A percentile compares a stretch with the other conserved stretches of the same genome.
These are phyloP conservation scores for Syncephalastrum sp. DNA, from an alignment of 371 early-diverging fungal genomes.

Conservation along the genomic window DNA sequence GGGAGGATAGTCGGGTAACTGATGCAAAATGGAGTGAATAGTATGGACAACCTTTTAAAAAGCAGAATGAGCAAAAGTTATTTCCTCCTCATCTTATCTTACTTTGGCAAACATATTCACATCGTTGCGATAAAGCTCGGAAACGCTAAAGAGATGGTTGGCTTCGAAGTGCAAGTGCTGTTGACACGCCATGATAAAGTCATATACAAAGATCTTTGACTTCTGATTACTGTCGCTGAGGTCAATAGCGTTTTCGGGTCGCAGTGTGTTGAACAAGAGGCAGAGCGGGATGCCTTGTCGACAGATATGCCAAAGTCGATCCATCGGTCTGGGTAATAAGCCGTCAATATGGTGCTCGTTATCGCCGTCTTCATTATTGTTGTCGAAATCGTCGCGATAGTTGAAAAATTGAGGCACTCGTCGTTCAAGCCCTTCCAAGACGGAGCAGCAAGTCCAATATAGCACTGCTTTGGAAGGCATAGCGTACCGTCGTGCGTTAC, in stretches of 20 bases:
- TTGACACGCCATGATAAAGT: conserved; percentile 72
- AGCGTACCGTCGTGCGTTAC: conserved; percentile 14
- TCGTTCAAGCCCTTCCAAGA: conserved; percentile 46
- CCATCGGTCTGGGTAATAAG: conserved; percentile 3
- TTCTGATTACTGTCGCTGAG: conserved; percentile 56
- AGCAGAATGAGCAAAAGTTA: background rate
- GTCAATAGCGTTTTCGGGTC: conserved; percentile 55
- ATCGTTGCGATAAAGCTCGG: conserved; percentile 89
- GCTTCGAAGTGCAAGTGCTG: conserved; percentile 67
- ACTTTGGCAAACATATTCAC: conserved; percentile 95
- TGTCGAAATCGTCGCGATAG: conserved; percentile 24
- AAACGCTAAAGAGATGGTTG: conserved; percentile 79
- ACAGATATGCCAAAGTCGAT: conserved; percentile 82
- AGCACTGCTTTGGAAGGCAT: conserved; percentile 40
- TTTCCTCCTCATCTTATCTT: background rate
- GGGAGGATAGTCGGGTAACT: no score
- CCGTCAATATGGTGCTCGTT: background rate
- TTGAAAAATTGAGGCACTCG: conserved; percentile 56
- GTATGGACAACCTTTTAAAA: no score
- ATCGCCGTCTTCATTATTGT: background rate
- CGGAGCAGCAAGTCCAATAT: conserved; percentile 58
- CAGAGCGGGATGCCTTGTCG: conserved; percentile 87
- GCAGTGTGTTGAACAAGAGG: conserved; percentile 74
- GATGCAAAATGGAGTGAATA: no score
- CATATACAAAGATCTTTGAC: conserved; percentile 76